Conservation (phyloP, 2,329 filamentous ascomycete species). For the Alternaria infectoria region DNA sequence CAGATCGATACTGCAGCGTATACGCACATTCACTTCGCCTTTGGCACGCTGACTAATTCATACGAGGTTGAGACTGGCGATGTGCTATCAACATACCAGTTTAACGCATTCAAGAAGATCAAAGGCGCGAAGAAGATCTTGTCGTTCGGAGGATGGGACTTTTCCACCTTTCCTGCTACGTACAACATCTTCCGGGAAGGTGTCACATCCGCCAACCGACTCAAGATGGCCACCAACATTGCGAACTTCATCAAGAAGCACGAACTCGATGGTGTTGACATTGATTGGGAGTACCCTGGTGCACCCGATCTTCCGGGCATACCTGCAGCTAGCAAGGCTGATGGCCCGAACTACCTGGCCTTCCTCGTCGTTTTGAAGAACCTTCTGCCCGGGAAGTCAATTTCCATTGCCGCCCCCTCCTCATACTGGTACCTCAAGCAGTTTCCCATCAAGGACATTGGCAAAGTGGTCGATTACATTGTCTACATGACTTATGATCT, state of each 20-base stretch:
- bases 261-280: slow-evolving; percentile 47
- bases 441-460: slow-evolving; percentile 32
- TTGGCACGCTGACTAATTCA: slow-evolving; percentile 3
- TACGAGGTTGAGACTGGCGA: background rate
- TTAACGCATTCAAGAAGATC: slow-evolving; percentile 10
- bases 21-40: slow-evolving; percentile 24
- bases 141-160: slow-evolving; percentile 56
- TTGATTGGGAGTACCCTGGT: slow-evolving; percentile 55
- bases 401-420: slow-evolving; percentile 35
- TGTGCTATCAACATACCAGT: slow-evolving; percentile 5
- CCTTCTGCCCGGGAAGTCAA: slow-evolving; percentile 21
- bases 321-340: slow-evolving; percentile 19
- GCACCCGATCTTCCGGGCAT: slow-evolving; percentile 47
- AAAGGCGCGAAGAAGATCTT: slow-evolving; percentile 48
- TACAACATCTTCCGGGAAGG: slow-evolving; percentile 50
- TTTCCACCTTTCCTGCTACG: slow-evolving; percentile 48
- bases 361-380: background rate
- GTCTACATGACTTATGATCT: slow-evolving; percentile 47
- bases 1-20: slow-evolving; percentile 1
- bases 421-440: slow-evolving; percentile 39
- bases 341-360: background rate
- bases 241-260: slow-evolving; percentile 27
- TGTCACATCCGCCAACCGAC: slow-evolving; percentile 47
- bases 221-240: slow-evolving; percentile 34
- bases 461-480: slow-evolving; percentile 33